Evolutionary conservation across 768 basidiomycete genomes (phyloP).

Genomic region (Lentinus brumalis): DNA sequence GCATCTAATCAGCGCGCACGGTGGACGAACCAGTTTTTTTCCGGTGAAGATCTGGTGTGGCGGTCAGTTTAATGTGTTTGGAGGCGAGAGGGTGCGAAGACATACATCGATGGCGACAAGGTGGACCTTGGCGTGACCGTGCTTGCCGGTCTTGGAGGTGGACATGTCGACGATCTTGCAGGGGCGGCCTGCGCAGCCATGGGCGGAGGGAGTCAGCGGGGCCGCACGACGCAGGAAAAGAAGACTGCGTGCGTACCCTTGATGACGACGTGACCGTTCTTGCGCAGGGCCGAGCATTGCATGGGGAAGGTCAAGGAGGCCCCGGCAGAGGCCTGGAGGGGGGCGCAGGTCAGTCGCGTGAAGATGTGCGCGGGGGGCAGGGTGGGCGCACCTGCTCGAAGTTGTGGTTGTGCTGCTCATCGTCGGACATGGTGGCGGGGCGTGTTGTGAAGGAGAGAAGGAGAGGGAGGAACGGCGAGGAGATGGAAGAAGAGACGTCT

Average conservation of each 20-base stretch:
- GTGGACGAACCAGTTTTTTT: slow-evolving; percentile 83
- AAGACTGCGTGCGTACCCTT: slow-evolving; percentile 53
- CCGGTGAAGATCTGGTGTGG: slow-evolving; percentile 89
- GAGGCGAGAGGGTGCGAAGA: slow-evolving; percentile 22
- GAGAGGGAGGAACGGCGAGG: slow-evolving; percentile 29
- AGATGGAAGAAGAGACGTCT: slow-evolving; percentile 28
- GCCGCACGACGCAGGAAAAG: no score
- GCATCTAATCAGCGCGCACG: slow-evolving; percentile 10
- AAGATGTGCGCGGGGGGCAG: slow-evolving; percentile 11
- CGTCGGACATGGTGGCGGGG: slow-evolving; percentile 74
- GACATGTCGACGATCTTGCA: slow-evolving; percentile 99
- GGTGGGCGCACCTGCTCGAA: slow-evolving; percentile 71
- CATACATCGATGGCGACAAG: slow-evolving; percentile 94
- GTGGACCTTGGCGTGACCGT: slow-evolving; percentile 99
- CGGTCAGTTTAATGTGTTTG: slow-evolving; percentile 7
- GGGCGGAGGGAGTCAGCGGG: slow-evolving; percentile 1
- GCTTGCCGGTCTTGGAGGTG: slow-evolving; percentile 99
- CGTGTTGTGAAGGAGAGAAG: slow-evolving; percentile 26
- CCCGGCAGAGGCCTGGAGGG: slow-evolving; percentile 61
- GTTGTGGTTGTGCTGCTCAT: slow-evolving; percentile 82
- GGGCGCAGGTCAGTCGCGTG: slow-evolving; percentile 14
- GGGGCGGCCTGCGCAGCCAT: slow-evolving; percentile 61
- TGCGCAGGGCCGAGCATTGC: slow-evolving; percentile 97
- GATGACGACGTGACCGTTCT: slow-evolving; percentile 94
- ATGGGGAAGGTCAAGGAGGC: slow-evolving; percentile 82